Conservation (phyloP, 371 early-diverging fungal genomes). For the Entomophthora muscae region DNA sequence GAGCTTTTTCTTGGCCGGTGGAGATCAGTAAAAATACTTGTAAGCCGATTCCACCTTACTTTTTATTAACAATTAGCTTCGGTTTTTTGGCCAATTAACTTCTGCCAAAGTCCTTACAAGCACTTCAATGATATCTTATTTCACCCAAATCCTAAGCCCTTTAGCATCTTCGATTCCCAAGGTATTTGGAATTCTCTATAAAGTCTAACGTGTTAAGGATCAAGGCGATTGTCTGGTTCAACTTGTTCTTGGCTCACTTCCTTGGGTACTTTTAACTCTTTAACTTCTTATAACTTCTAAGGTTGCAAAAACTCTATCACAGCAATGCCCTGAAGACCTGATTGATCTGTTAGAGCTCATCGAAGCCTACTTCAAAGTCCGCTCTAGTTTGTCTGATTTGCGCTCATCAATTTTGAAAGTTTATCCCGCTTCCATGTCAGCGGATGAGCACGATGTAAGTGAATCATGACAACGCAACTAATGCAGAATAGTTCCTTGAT, state of each 20-base stretch:
- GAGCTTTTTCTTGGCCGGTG: not conserved
- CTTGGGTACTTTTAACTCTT: conserved; percentile 33
- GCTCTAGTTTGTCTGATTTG: conserved; percentile 18
- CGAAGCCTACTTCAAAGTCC: conserved; percentile 39
- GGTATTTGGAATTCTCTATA: too few relatives aligned
- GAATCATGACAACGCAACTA: too few relatives aligned
- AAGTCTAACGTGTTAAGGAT: too few relatives aligned
- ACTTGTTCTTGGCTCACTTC: conserved; percentile 49
- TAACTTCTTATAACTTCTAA: conserved; percentile 8
- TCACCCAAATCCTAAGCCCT: not conserved
- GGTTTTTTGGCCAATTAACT: conserved; percentile 69
- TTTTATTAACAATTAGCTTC: conserved; percentile 17
- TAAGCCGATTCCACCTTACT: not conserved
- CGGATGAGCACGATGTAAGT: conserved; percentile 32
- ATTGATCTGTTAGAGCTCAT: conserved; percentile 31
- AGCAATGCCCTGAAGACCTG: conserved; percentile 34
- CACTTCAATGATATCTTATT: conserved; percentile 20
- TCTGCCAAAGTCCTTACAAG: conserved; percentile 56
- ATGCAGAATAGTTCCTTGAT: conserved; percentile 42
- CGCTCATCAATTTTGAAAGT: conserved; percentile 28
- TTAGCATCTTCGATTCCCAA: conserved; percentile 2
- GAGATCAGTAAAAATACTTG: not conserved
- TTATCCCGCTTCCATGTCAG: conserved; percentile 27
- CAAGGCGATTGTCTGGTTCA: conserved; percentile 58
- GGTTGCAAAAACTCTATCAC: conserved; percentile 31